These are phyloP conservation scores for Gloeostereum incarnatum DNA, from an alignment of 768 basidiomycete genomes.

Conservation along the genomic window DNA sequence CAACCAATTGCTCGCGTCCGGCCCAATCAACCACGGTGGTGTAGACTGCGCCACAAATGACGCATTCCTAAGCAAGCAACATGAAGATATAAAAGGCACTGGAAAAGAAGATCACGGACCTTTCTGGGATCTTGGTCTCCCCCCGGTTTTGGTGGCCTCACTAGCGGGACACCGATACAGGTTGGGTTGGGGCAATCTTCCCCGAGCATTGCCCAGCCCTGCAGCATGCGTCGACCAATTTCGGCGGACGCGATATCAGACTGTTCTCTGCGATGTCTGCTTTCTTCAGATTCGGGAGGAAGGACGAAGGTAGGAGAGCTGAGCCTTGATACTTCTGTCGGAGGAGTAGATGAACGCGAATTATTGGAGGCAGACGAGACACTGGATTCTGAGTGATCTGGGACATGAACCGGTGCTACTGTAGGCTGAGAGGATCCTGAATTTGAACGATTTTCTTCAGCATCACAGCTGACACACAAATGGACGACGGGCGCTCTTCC, in stretches of 20 bases:
- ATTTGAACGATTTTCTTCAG: constrained; percentile 12
- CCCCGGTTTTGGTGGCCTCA: constrained; percentile 61
- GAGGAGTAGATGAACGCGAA: constrained; percentile 67
- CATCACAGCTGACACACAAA: constrained; percentile 61
- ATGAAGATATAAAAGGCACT: constrained; percentile 4
- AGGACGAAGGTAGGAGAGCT: constrained; percentile 58
- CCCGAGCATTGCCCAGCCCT: constrained; percentile 82
- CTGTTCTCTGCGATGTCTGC: constrained; percentile 62
- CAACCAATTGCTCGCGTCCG: constrained; percentile 37
- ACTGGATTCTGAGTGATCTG: constrained; percentile 25
- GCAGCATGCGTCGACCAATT: constrained; percentile 68
- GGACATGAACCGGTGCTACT: neutral
- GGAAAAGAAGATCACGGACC: constrained; percentile 27
- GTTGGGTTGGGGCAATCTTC: constrained; percentile 66
- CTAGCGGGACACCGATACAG: constrained; percentile 80
- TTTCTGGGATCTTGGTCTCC: constrained; percentile 56
- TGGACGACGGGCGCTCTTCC: constrained; percentile 30
- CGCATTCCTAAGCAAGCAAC: constrained; percentile 54
- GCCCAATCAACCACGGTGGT: constrained; percentile 39
- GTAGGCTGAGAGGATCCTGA: neutral
- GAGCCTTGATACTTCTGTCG: constrained; percentile 63
- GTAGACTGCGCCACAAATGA: constrained; percentile 62
- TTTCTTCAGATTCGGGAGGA: constrained; percentile 58
- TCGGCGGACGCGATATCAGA: constrained; percentile 74
- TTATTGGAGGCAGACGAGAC: constrained; percentile 37